Evolutionary conservation across 305 asterid species (phyloP).

Genomic region (Fraxinus floribunda): DNA sequence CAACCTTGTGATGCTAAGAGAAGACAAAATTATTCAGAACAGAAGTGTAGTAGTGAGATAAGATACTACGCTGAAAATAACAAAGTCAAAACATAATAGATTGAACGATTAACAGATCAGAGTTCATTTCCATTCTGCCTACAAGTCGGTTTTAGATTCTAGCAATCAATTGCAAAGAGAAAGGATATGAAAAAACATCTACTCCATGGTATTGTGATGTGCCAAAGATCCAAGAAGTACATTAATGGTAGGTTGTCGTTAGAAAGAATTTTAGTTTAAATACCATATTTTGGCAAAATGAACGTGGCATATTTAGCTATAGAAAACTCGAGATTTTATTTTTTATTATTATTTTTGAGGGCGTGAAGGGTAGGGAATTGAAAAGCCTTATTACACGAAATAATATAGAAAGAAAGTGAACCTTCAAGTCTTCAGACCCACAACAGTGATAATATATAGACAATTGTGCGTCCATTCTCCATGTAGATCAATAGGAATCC

Average conservation of each 20-base stretch:
- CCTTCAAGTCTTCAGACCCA: slow-evolving; percentile 5
- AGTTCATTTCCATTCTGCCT: background rate
- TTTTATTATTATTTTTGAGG: background rate
- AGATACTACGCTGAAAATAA: background rate
- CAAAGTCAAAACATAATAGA: background rate
- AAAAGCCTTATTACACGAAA: slow-evolving; percentile 4
- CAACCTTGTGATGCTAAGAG: background rate
- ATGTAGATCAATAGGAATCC: background rate
- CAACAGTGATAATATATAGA: background rate
- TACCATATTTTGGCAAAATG: background rate
- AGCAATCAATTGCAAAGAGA: background rate
- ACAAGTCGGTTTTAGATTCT: background rate
- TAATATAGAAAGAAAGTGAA: background rate
- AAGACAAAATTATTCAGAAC: slow-evolving; percentile 5
- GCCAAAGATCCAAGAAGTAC: background rate
- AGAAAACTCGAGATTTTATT: background rate
- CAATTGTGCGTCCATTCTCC: slow-evolving; percentile 2
- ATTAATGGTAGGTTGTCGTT: background rate
- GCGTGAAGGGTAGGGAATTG: background rate
- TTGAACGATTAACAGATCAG: background rate
- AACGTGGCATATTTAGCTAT: background rate
- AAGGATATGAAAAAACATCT: background rate
- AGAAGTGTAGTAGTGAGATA: slow-evolving; percentile 1
- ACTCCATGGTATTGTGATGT: background rate
- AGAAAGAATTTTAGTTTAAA: slow-evolving; percentile 1